Evolutionary conservation across 768 basidiomycete genomes (phyloP).

Genomic region (Suillus luteus): DNA sequence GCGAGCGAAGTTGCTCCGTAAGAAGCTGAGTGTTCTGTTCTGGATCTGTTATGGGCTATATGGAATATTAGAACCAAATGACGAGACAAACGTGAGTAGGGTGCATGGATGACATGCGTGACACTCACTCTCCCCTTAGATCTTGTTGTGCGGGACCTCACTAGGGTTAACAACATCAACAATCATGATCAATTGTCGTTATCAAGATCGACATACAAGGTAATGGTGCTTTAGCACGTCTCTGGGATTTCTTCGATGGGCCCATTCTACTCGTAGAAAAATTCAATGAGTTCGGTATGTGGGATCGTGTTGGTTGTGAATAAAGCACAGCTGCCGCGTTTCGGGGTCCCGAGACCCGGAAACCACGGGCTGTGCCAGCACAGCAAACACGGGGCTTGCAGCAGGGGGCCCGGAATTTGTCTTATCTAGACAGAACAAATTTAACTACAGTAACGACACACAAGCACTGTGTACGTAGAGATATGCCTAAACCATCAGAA

Average conservation of each 20-base stretch:
- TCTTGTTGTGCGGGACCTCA: slow-evolving; percentile 59
- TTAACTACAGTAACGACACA: neutral
- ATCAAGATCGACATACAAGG: slow-evolving; percentile 42
- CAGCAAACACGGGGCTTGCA: neutral
- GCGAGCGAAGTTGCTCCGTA: slow-evolving; percentile 67
- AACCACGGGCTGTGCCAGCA: slow-evolving; percentile 5
- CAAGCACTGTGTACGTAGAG: neutral
- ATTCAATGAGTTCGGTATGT: slow-evolving; percentile 26
- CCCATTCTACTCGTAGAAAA: slow-evolving; percentile 42
- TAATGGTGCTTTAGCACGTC: slow-evolving; percentile 36
- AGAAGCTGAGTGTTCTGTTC: slow-evolving; percentile 66
- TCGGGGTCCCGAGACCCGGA: slow-evolving; percentile 38
- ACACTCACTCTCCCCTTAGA: slow-evolving; percentile 57
- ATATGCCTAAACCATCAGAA: neutral
- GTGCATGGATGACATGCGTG: slow-evolving; percentile 25
- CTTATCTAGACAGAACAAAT: neutral
- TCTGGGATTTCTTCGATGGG: slow-evolving; percentile 42
- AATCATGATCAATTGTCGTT: neutral
- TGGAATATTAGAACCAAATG: neutral
- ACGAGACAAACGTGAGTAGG: slow-evolving; percentile 19
- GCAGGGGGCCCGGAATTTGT: neutral
- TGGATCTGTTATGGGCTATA: slow-evolving; percentile 55
- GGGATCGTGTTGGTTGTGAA: slow-evolving; percentile 39
- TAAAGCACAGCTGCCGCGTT: slow-evolving; percentile 35
- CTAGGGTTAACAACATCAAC: slow-evolving; percentile 38